Evolutionary conservation across 2,329 filamentous ascomycete species (phyloP).

Genomic region (Fusarium vanettenii): DNA sequence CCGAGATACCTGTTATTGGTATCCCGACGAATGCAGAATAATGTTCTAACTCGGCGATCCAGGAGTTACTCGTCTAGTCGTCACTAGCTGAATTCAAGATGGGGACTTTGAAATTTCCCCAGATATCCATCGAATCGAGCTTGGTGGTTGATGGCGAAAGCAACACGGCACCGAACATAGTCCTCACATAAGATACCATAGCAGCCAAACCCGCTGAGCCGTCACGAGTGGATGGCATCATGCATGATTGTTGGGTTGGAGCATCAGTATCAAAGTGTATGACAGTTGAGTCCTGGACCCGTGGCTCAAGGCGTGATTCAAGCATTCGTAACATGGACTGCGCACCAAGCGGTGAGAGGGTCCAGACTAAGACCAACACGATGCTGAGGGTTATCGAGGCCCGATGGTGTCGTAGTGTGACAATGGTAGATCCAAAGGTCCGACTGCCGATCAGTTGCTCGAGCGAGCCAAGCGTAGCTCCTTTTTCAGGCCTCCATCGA

Average conservation of each 20-base stretch:
- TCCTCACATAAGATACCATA: background rate
- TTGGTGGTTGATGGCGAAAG: background rate
- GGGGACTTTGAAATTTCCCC: background rate
- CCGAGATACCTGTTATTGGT: background rate
- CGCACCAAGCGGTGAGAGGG: background rate
- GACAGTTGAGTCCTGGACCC: background rate
- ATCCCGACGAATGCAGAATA: background rate
- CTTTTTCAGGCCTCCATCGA: background rate
- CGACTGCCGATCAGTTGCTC: background rate
- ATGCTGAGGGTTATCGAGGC: background rate
- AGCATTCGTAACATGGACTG: background rate
- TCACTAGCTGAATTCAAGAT: background rate
- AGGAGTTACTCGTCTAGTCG: background rate
- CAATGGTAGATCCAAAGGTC: background rate
- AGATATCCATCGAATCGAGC: background rate
- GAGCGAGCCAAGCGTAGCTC: background rate
- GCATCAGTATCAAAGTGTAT: background rate
- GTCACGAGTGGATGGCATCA: background rate
- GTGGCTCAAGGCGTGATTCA: background rate
- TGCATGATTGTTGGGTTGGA: background rate
- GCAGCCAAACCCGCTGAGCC: background rate
- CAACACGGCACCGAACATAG: background rate
- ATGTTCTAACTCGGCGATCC: background rate
- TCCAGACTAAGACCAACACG: background rate
- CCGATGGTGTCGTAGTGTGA: background rate